A percentile compares a stretch with the other conserved stretches of the same genome.
Conservation (phyloP, 2,329 filamentous ascomycete genomes). For the Fusarium sp. region DNA sequence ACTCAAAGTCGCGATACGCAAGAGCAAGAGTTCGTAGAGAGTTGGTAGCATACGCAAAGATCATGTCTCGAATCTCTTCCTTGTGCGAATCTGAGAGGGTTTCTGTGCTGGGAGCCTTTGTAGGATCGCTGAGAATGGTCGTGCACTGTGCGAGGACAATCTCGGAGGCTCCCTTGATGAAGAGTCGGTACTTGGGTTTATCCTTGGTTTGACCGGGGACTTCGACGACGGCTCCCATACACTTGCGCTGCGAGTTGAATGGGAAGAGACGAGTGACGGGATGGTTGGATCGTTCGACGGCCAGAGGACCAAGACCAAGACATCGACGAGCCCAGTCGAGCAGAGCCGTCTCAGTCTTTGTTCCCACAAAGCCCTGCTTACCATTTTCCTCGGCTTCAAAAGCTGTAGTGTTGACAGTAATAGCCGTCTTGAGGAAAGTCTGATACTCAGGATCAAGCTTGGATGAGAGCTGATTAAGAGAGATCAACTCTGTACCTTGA, state of each 20-base stretch:
- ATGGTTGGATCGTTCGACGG: conserved; percentile 56
- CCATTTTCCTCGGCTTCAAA: conserved; percentile 60
- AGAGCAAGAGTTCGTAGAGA: conserved; percentile 77
- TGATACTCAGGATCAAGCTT: conserved; percentile 32
- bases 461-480: conserved; percentile 13
- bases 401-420: conserved; percentile 64
- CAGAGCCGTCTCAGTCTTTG: conserved; percentile 64
- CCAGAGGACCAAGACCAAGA: conserved; percentile 57
- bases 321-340: conserved; percentile 59
- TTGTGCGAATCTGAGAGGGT: conserved; percentile 53
- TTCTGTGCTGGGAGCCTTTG: conserved; percentile 42
- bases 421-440: conserved; percentile 39
- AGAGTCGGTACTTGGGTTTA: conserved; percentile 53
- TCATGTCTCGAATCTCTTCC: conserved; percentile 60
- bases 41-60: conserved; percentile 65
- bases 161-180: conserved; percentile 65
- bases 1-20: conserved; percentile 73
- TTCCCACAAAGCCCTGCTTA: conserved; percentile 57
- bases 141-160: conserved; percentile 59
- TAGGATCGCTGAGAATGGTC: conserved; percentile 62
- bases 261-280: conserved; percentile 59
- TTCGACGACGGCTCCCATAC: conserved; percentile 63
- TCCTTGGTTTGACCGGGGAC: conserved; percentile 46
- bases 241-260: conserved; percentile 62
- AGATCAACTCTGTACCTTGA: not conserved